A percentile compares a stretch with the other conserved stretches of the same genome.
phyloP scores from a whole-genome alignment of 169 alveolate genomes.

The Perkinsus chesapeaki region DNA sequence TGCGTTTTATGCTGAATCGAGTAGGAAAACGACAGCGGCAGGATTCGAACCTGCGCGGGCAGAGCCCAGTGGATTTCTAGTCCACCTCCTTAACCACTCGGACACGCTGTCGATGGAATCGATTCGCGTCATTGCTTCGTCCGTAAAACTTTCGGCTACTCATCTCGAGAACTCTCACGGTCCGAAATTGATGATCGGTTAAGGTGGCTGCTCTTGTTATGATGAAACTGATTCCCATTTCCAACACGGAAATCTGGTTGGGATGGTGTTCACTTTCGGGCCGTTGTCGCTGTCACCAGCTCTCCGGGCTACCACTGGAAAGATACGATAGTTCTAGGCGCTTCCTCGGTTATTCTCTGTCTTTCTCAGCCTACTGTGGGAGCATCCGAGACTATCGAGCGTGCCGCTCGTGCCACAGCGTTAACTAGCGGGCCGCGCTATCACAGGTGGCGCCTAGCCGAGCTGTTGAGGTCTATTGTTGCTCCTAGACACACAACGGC shows the following conservation, averaged over 20 bases:
- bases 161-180: too few relatives aligned
- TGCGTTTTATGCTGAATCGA: neutral
- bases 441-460: neutral
- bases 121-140: neutral
- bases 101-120: conserved; percentile 59
- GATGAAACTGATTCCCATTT: neutral
- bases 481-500: neutral
- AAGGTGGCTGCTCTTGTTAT: neutral
- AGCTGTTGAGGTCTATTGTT: neutral
- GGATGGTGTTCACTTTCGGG: too few relatives aligned
- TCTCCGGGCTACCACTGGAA: too few relatives aligned
- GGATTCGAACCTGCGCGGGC: conserved; percentile 94
- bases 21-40: conserved; percentile 74
- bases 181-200: too few relatives aligned
- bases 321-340: too few relatives aligned
- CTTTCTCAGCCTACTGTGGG: neutral
- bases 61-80: conserved; percentile 82
- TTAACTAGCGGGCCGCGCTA: neutral
- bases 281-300: neutral
- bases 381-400: neutral
- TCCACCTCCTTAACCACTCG: conserved; percentile 77
- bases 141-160: too few relatives aligned
- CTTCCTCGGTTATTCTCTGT: neutral
- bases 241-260: too few relatives aligned
- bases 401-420: neutral